Percentiles rank a stretch among this genome's conserved stretches.
Conservation (phyloP, 306 rosid genomes). For the Erythrophleum fordii region DNA sequence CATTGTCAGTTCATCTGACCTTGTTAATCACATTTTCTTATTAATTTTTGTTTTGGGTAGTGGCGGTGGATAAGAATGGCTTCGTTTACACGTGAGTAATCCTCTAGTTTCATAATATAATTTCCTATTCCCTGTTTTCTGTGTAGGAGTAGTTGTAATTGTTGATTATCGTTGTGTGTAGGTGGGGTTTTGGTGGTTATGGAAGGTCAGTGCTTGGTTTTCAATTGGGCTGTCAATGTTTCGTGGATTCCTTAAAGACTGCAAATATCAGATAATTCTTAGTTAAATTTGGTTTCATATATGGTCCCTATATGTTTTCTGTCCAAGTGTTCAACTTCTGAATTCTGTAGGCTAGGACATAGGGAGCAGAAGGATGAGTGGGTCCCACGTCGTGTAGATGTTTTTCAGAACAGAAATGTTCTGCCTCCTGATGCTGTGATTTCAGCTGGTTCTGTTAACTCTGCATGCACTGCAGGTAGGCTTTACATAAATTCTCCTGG, state of each 20-base stretch:
- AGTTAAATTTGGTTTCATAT: neutral
- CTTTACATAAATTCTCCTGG: neutral
- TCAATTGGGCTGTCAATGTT: slow-evolving; percentile 8
- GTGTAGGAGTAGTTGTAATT: slow-evolving; percentile 28
- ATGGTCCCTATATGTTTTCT: slow-evolving; percentile 11
- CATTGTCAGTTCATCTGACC: neutral
- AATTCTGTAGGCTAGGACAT: slow-evolving; percentile 85
- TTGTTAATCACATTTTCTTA: slow-evolving; percentile 24
- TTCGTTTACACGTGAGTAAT: slow-evolving; percentile 87
- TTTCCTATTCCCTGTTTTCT: slow-evolving; percentile 25
- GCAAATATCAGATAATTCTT: neutral
- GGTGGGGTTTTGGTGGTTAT: slow-evolving; percentile 99
- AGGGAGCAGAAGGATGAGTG: slow-evolving; percentile 99
- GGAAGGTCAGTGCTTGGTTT: slow-evolving; percentile 77
- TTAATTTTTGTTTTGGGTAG: slow-evolving; percentile 53
- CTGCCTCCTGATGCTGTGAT: slow-evolving; percentile 81
- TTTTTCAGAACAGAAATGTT: slow-evolving; percentile 72
- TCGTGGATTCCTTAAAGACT: slow-evolving; percentile 23
- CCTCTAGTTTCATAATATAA: slow-evolving; percentile 7
- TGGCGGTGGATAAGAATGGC: slow-evolving; percentile 94
- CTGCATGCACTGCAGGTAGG: slow-evolving; percentile 94
- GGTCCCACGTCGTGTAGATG: slow-evolving; percentile 87
- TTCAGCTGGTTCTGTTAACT: slow-evolving; percentile 91
- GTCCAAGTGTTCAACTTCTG: slow-evolving; percentile 10
- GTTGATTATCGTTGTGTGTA: slow-evolving; percentile 39